Base-by-base conservation (phyloP, 2,329 filamentous ascomycete species). In the Chrysosporium queenslandicum region DNA sequence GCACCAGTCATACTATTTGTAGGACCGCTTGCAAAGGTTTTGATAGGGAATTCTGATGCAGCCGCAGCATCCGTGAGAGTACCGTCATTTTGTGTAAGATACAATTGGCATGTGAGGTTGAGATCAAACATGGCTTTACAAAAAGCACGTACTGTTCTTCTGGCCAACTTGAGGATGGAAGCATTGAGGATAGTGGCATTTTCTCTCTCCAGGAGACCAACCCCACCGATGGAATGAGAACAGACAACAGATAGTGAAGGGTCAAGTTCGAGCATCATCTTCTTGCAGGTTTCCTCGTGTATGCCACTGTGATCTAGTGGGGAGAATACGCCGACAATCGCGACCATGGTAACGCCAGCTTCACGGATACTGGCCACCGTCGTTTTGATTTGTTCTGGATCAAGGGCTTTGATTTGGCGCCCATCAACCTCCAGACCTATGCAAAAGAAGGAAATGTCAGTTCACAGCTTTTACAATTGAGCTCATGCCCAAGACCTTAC, bases 111-210 rank as follows among this genome's bases (percentile, higher is more conserved):
- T 0, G 61, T 58, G 0, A 81, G 63, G 0, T 73, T 70, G 2
- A 83, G 64, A 1, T 69, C 67, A 37, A 64, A 63, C 40, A 82
- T 72, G 0, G 80, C 75, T 34, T 70, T 67, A 21, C 75, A 69
- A 57, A 84, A 83, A 0, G 74, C 74, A 8, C 66, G 68, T 55
- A 82, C 81, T 0, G 79, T 82, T 56, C 71, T 71, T 14, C 73
- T 70, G 0, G 79, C 80, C 59, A 82, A 81, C 0, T 71, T 62
- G 9, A 82, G 66, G 30, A 84, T 80, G 1, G 79, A 75, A 0
- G 80, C 81, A 57, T 85, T 84, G 18, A 85, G 67, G 16, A 84
- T 80, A 1, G 78, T 75, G 0, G 81, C 80, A 59, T 84, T 84
- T 62, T 84, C 81, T 34, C 81, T 71, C 64, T 82, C 80, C 9